Percentiles rank a stretch among this genome's conserved stretches.
Conservation (phyloP, 2,329 filamentous ascomycete species). For the Onygenales sp. region DNA sequence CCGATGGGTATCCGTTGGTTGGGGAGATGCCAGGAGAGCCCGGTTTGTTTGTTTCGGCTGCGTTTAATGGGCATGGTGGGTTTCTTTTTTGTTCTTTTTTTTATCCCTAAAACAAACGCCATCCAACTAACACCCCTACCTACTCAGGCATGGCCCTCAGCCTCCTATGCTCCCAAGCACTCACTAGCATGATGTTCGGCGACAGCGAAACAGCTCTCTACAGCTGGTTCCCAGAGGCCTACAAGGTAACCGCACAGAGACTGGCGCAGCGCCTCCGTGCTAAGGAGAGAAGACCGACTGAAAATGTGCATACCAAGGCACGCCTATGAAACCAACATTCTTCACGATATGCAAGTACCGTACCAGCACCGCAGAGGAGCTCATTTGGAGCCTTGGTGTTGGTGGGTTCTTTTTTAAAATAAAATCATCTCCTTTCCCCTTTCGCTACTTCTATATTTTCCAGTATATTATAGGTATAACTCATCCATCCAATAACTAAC, state of each 20-base stretch:
- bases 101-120: background rate
- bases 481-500: too few species aligned
- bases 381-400: too few species aligned
- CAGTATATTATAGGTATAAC: too few species aligned
- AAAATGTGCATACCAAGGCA: too few species aligned
- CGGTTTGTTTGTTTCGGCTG: slow-evolving; percentile 12
- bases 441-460: too few species aligned
- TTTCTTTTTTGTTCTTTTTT: background rate
- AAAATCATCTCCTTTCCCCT: too few species aligned
- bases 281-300: too few species aligned
- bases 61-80: slow-evolving; percentile 12
- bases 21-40: slow-evolving; percentile 31
- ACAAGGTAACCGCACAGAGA: slow-evolving; percentile 6
- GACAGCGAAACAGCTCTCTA: slow-evolving; percentile 8
- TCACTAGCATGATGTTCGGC: slow-evolving; percentile 10
- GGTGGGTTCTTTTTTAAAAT: too few species aligned
- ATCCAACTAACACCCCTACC: background rate
- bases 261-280: background rate
- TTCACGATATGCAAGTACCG: too few species aligned
- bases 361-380: too few species aligned
- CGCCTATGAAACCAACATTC: too few species aligned
- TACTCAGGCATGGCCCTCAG: slow-evolving; percentile 9
- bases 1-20: slow-evolving; percentile 45
- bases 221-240: slow-evolving; percentile 10
- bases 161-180: slow-evolving; percentile 9